These are phyloP conservation scores for Escovopsis sp. DNA, from an alignment of 2,329 filamentous ascomycete species.

Conservation along the genomic window DNA sequence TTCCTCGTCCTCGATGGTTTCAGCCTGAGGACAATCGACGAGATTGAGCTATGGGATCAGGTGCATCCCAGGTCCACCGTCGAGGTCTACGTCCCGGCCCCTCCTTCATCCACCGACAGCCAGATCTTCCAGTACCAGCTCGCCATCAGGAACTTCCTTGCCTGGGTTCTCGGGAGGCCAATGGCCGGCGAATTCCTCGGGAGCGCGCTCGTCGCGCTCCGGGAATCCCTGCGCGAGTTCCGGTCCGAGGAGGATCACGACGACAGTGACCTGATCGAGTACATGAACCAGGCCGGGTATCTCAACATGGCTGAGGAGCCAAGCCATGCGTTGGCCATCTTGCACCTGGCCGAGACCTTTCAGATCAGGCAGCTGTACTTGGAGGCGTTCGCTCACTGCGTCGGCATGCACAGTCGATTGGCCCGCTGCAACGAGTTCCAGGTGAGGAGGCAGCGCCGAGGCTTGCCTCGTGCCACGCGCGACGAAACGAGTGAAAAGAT, in stretches of 20 bases:
- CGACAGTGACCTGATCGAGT: conserved; percentile 45
- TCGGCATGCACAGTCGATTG: conserved; percentile 57
- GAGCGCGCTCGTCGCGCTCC: conserved; percentile 45
- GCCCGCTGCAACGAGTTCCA: conserved; percentile 43
- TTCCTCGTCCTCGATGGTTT: conserved; percentile 25
- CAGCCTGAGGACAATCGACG: conserved; percentile 11
- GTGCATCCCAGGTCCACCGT: conserved; percentile 20
- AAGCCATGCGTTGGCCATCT: conserved; percentile 51
- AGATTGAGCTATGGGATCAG: conserved; percentile 19
- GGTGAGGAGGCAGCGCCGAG: conserved; percentile 25
- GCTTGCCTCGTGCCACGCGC: background rate
- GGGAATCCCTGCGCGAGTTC: conserved; percentile 50
- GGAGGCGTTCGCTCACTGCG: conserved; percentile 62
- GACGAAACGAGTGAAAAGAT: no score
- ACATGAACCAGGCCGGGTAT: conserved; percentile 57
- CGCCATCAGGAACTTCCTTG: conserved; percentile 61
- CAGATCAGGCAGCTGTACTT: conserved; percentile 51
- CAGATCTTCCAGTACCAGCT: conserved; percentile 49
- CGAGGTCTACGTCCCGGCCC: conserved; percentile 58
- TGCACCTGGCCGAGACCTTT: conserved; percentile 54
- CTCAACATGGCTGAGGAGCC: conserved; percentile 49
- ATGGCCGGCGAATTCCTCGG: conserved; percentile 56
- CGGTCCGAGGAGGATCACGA: conserved; percentile 41
- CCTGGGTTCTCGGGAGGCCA: conserved; percentile 50
- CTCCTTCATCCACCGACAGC: conserved; percentile 34